Evolutionary conservation across 2,329 filamentous ascomycete genomes (phyloP), one percentile per base, ranked within the genome.

Genomic region (Penicillium brevicompactum): DNA sequence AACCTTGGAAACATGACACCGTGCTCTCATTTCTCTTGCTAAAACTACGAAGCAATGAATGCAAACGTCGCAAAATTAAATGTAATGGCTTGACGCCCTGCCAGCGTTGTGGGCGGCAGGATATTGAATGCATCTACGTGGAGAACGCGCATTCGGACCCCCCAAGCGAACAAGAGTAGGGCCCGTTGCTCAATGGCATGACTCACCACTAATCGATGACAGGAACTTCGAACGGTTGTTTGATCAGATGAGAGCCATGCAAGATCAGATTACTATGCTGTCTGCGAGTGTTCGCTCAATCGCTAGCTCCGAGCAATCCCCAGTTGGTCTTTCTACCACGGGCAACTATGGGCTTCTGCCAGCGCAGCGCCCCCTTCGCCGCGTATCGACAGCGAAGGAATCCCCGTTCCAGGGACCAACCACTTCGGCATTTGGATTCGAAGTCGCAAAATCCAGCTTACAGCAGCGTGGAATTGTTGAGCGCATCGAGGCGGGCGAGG

Each of bases 391-490:
- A n/a, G 63, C 22, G 67, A 83, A 77, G 59, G 83, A 82, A 51
- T 82, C 84, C 0, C 81, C 83, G n/a, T 96, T 94, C 67, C 87
- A 89, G 53, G 92, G 92, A 0, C 90, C 91, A 0, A 96, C 91
- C 0, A 95, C 91, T 68, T 88, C 86, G 38, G 86, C 86, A 1
- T 96, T 91, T 72, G 91, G 88, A 62, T 83, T 96, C 16, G 90
- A 92, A 58, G 86, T 96, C 5, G 92, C 92, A 16, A 93, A 91
- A 71, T 89, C 85, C 48, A 95, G 91, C 48, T 80, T 96, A 30
- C 87, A 91, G 67, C 91, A 87, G 52, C 94, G 96, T 85, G 92
- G 92, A 7, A 95, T 95, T 65, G 86, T 86, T 40, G 84, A 86
- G 13, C 53, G 55, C 9, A 54, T 59, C n/a, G 63, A 64, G 9